Conservation (phyloP, 2,329 filamentous ascomycete genomes). For the Pseudogymnoascus sp. region DNA sequence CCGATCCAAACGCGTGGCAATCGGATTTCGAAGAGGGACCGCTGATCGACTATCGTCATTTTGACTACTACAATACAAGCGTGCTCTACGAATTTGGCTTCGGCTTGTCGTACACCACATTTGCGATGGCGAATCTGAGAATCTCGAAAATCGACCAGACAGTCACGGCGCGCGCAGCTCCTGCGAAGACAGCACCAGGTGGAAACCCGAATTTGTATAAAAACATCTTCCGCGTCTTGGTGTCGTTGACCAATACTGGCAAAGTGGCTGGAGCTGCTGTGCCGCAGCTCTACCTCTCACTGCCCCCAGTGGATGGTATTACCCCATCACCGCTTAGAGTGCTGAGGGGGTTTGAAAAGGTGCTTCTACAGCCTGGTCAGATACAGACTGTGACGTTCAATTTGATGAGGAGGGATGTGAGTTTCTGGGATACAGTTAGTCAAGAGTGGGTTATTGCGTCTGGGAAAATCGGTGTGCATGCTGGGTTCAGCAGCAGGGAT, state of each 20-base stretch:
- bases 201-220: conserved; percentile 29
- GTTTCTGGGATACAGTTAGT: conserved; percentile 59
- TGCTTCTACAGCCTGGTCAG: conserved; percentile 40
- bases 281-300: conserved; percentile 50
- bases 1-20: conserved; percentile 29
- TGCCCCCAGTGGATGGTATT: conserved; percentile 26
- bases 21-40: conserved; percentile 67
- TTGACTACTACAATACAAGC: conserved; percentile 50
- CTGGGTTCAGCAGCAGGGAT: conserved; percentile 30
- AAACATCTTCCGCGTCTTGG: conserved; percentile 44
- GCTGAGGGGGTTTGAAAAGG: conserved; percentile 57
- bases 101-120: conserved; percentile 71
- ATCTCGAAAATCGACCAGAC: conserved; percentile 26
- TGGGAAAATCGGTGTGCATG: conserved; percentile 31
- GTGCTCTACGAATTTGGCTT: conserved; percentile 74
- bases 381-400: conserved; percentile 39
- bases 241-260: conserved; percentile 59
- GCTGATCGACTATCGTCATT: conserved; percentile 71
- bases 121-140: conserved; percentile 42
- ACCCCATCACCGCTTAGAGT: not conserved
- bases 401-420: conserved; percentile 61
- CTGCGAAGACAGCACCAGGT: conserved; percentile 18
- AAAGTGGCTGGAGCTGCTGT: conserved; percentile 54
- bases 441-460: conserved; percentile 62
- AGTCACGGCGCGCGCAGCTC: not conserved